Evolutionary conservation across 139 green algal genomes (phyloP).

Genomic region (Picochlorum sp.): DNA sequence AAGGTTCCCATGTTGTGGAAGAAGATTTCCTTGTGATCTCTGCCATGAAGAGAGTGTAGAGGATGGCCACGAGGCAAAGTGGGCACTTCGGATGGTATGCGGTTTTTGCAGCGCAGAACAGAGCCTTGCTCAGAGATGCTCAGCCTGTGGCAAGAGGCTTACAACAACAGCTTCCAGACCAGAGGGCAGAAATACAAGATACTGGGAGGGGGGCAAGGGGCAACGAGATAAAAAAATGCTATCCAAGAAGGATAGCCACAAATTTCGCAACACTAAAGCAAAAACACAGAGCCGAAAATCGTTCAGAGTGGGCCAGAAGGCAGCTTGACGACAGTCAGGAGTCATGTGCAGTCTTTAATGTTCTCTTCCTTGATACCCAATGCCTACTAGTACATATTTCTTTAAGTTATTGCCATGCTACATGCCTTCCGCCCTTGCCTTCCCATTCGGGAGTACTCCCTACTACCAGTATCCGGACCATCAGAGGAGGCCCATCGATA

Average conservation of each 20-base stretch:
- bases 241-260: not conserved
- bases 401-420: too few relatives aligned
- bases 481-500: too few relatives aligned
- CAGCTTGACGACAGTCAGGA: not conserved
- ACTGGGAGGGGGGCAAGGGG: conserved; percentile 37
- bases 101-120: conserved; percentile 31
- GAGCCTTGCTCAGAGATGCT: conserved; percentile 15
- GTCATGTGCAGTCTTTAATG: not conserved
- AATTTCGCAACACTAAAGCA: not conserved
- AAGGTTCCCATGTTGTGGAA: conserved; percentile 65
- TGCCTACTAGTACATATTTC: too few relatives aligned
- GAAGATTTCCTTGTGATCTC: conserved; percentile 33
- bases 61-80: conserved; percentile 33
- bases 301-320: conserved; percentile 4
- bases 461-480: too few relatives aligned
- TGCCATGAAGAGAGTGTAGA: conserved; percentile 34
- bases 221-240: not conserved
- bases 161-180: conserved; percentile 10
- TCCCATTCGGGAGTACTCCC: too few relatives aligned
- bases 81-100: conserved; percentile 34
- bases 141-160: conserved; percentile 30
- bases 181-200: conserved; percentile 19
- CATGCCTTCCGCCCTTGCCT: too few relatives aligned
- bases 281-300: conserved; percentile 12
- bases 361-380: too few relatives aligned